phyloP scores from a whole-genome alignment of 179 eudicot genomes.

The Patellifolia procumbens region DNA sequence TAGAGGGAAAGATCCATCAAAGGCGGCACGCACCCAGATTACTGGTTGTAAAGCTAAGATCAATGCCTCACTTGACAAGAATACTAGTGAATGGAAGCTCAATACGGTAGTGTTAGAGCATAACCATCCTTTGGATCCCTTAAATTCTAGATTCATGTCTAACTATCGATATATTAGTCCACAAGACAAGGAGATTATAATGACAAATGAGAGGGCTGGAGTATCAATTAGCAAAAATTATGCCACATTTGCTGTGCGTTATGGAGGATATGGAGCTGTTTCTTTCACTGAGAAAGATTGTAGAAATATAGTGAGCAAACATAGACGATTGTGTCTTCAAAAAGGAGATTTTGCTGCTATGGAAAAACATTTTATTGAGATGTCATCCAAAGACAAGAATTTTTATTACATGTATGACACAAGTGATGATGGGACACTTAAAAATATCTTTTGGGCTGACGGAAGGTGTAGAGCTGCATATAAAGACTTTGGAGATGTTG shows the following conservation, averaged over 20 bases:
- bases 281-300: slow-evolving; percentile 1
- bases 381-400: neutral
- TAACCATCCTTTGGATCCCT: too few species aligned
- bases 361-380: neutral
- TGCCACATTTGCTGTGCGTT: too few species aligned
- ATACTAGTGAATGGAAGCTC: too few species aligned
- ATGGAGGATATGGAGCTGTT: neutral
- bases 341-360: slow-evolving; percentile 3
- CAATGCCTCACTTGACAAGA: too few species aligned
- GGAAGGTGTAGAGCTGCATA: slow-evolving; percentile 6
- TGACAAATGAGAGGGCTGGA: too few species aligned
- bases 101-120: too few species aligned
- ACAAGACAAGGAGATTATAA: neutral
- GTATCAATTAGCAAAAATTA: too few species aligned
- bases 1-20: too few species aligned
- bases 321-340: too few species aligned
- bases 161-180: neutral
- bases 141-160: neutral
- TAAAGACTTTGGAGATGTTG: neutral
- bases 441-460: slow-evolving; percentile 1
- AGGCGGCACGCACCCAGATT: too few species aligned
- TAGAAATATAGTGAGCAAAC: neutral
- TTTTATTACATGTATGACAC: neutral
- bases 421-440: too few species aligned
- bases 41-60: too few species aligned